A percentile compares a stretch with the other conserved stretches of the same genome.
phyloP scores from a whole-genome alignment of 1,284 basidiomycete species.

The Pseudozyma sp. region DNA sequence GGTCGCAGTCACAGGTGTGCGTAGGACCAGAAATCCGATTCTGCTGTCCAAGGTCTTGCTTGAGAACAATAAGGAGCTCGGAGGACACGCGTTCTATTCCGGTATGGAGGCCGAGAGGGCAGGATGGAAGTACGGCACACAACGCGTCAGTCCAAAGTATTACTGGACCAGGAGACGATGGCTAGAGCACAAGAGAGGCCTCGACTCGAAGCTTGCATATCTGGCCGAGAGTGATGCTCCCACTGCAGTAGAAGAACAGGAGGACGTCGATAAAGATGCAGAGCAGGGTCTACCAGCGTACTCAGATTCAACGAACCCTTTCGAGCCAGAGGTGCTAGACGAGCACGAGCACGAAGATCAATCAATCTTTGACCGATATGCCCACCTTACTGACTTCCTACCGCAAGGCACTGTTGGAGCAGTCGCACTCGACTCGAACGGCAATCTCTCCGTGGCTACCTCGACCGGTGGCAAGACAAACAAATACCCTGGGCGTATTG shows the following conservation, averaged over 20 bases:
- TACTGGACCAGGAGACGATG: slow-evolving; percentile 43
- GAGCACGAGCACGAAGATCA: slow-evolving; percentile 25
- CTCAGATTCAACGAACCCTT: neutral
- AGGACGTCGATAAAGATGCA: neutral
- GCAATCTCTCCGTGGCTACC: slow-evolving; percentile 79
- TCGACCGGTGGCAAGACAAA: slow-evolving; percentile 85
- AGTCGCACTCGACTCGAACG: slow-evolving; percentile 79
- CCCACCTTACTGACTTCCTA: slow-evolving; percentile 73
- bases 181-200: slow-evolving; percentile 40
- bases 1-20: slow-evolving; percentile 77
- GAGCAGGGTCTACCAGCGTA: slow-evolving; percentile 12
- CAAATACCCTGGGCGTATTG: slow-evolving; percentile 81
- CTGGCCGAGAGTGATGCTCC: neutral
- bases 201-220: slow-evolving; percentile 8
- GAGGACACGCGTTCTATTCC: slow-evolving; percentile 79
- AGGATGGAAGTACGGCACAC: slow-evolving; percentile 66
- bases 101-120: slow-evolving; percentile 76
- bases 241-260: neutral
- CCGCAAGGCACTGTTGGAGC: slow-evolving; percentile 85
- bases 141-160: slow-evolving; percentile 26
- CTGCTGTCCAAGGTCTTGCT: slow-evolving; percentile 78
- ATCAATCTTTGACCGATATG: slow-evolving; percentile 24
- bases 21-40: slow-evolving; percentile 79
- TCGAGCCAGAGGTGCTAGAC: neutral
- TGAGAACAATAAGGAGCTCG: slow-evolving; percentile 73